Conservation (phyloP, 305 asterid species). For the Salvia sclarea region DNA sequence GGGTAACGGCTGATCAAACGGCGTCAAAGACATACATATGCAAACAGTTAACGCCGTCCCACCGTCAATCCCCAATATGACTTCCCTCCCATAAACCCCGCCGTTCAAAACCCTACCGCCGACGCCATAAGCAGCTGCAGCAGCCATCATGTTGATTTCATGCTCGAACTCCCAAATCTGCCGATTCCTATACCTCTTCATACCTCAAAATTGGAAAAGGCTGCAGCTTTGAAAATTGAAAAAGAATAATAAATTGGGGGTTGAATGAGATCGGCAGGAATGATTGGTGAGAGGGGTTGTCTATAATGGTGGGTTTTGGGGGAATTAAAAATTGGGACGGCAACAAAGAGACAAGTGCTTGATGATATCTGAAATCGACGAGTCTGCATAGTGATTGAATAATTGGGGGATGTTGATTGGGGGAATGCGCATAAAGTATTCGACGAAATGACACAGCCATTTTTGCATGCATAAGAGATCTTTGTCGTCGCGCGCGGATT, state of each 20-base stretch:
- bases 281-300: constrained; percentile 32
- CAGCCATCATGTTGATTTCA: constrained; percentile 38
- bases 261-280: constrained; percentile 21
- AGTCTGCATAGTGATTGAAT: constrained; percentile 39
- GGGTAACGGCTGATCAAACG: constrained; percentile 49
- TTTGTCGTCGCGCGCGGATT: constrained; percentile 29
- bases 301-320: constrained; percentile 36
- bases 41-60: constrained; percentile 80
- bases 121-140: constrained; percentile 29
- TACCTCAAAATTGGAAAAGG: constrained; percentile 20
- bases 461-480: constrained; percentile 5
- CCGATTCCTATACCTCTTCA: constrained; percentile 75
- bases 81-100: constrained; percentile 40
- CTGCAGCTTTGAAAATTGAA: constrained; percentile 11
- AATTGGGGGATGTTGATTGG: constrained; percentile 6
- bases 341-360: constrained; percentile 48
- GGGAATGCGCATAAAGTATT: constrained; percentile 33
- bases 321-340: constrained; percentile 61
- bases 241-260: background rate
- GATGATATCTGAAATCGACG: constrained; percentile 43
- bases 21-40: constrained; percentile 64
- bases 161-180: constrained; percentile 81
- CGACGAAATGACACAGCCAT: constrained; percentile 27
- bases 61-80: constrained; percentile 78
- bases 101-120: constrained; percentile 30